Evolutionary conservation across 805 yeast genomes (phyloP).

Genomic region (Myxozyma melibiosi): DNA sequence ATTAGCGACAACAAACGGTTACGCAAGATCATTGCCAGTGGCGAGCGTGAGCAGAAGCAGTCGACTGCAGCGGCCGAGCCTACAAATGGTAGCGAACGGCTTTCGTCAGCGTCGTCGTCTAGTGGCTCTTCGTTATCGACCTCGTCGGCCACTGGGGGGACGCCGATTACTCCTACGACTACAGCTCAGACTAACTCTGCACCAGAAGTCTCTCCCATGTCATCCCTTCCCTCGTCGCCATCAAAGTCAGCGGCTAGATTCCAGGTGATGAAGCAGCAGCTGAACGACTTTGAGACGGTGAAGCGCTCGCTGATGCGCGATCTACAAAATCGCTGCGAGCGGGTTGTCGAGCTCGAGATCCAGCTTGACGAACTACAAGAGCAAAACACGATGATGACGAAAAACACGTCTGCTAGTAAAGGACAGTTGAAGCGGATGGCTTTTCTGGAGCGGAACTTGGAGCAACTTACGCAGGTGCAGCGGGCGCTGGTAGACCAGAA

Average conservation of each 20-base stretch:
- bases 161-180: slow-evolving; percentile 5
- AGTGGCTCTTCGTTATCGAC: slow-evolving; percentile 4
- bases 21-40: slow-evolving; percentile 11
- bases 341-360: slow-evolving; percentile 48
- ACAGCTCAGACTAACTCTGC: slow-evolving; percentile 2
- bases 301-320: slow-evolving; percentile 39
- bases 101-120: slow-evolving; percentile 6
- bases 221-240: slow-evolving; percentile 23
- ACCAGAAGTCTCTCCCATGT: background rate
- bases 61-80: background rate
- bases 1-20: slow-evolving; percentile 23
- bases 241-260: slow-evolving; percentile 18
- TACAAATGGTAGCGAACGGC: no score
- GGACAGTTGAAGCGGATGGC: slow-evolving; percentile 51
- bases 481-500: slow-evolving; percentile 67
- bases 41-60: background rate
- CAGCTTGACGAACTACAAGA: slow-evolving; percentile 48
- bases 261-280: slow-evolving; percentile 25
- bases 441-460: slow-evolving; percentile 59
- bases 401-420: slow-evolving; percentile 34
- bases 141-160: background rate
- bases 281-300: slow-evolving; percentile 34
- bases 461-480: slow-evolving; percentile 59
- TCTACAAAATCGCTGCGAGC: slow-evolving; percentile 42
- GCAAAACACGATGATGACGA: slow-evolving; percentile 40